Evolutionary conservation across 495 filamentous ascomycete genomes (phyloP), one percentile per base, ranked within the genome.

Genomic region (Penicillium pulvis): DNA sequence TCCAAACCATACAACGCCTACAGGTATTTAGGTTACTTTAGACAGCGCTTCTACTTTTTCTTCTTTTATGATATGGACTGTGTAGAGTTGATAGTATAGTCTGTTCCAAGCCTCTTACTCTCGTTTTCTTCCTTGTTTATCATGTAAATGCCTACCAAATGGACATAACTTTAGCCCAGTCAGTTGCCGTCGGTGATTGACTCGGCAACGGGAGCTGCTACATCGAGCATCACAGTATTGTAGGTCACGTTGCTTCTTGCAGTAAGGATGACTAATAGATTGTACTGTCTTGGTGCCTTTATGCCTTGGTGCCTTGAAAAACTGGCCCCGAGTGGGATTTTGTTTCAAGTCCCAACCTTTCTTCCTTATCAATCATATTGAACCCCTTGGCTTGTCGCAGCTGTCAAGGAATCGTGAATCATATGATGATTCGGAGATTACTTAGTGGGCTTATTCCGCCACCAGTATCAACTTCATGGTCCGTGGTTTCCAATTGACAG

Each of bases 151-250:
- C 28, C 28, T 28, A 3, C 28, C 4, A 1, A 16, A 23, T 46
- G 43, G 43, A 9, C 20, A 46, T 46, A 19, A n/a, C 7, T 10
- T 33, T 49, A 17, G 12, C 16, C 46, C 6, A 49, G 35, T 65
- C 67, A 71, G 62, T 71, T 59, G 57, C 71, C 71, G 71, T 66
- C 59, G 67, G 71, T 60, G 19, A 55, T 46, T 55, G 58, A 52
- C 5, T 43, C 49, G 55, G 60, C 56, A 71, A 64, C 50, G 60
- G 58, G 52, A 55, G 20, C 24, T 35, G 49, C 58, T 44, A 2
- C 14, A 17, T 61, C 54, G 33, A 33, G 49, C 51, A 20, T 46
- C 57, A 47, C 28, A 28, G 28, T 3, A 28, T 7, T 28, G 2
- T 23, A 5, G 28, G n/a, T n/a, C 49, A 36, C 12, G 33, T 36